Evolutionary conservation across 352 stramenopile species (phyloP).

Genomic region (Phytophthora ohioensis): DNA sequence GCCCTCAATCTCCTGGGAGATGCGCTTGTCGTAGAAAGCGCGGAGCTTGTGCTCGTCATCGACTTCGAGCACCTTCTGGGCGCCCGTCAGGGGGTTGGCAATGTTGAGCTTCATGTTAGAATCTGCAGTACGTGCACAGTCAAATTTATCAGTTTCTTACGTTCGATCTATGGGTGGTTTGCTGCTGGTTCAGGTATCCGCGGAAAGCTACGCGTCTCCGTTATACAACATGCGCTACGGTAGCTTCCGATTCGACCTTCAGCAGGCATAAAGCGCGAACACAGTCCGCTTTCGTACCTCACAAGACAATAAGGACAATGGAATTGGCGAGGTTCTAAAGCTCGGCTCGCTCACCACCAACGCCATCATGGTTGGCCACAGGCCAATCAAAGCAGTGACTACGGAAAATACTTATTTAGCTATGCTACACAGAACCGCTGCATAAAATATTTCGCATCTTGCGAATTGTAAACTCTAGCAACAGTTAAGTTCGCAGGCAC

Average conservation of each 20-base stretch:
- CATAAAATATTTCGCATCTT: constrained; percentile 21
- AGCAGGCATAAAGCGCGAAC: constrained; percentile 6
- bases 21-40: constrained; percentile 99
- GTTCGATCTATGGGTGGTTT: neutral
- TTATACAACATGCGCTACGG: neutral
- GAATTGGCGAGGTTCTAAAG: constrained; percentile 12
- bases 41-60: constrained; percentile 99
- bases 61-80: constrained; percentile 99
- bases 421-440: constrained; percentile 19
- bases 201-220: neutral
- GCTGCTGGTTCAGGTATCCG: constrained; percentile 2
- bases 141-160: constrained; percentile 1
- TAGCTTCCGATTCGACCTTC: neutral
- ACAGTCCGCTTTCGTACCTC: constrained; percentile 53
- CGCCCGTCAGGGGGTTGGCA: constrained; percentile 97
- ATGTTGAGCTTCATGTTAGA: constrained; percentile 99
- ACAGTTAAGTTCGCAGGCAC: constrained; percentile 12
- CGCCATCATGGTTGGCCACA: constrained; percentile 1
- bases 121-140: constrained; percentile 34
- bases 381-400: constrained; percentile 44
- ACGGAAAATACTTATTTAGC: constrained; percentile 21
- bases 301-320: constrained; percentile 88
- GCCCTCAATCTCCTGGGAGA: constrained; percentile 99
- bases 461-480: constrained; percentile 7
- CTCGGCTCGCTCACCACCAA: constrained; percentile 25